Evolutionary conservation across 1,284 basidiomycete species (phyloP), one percentile per base, ranked within the genome.

Genomic region (Coniferiporia sulphurascens): DNA sequence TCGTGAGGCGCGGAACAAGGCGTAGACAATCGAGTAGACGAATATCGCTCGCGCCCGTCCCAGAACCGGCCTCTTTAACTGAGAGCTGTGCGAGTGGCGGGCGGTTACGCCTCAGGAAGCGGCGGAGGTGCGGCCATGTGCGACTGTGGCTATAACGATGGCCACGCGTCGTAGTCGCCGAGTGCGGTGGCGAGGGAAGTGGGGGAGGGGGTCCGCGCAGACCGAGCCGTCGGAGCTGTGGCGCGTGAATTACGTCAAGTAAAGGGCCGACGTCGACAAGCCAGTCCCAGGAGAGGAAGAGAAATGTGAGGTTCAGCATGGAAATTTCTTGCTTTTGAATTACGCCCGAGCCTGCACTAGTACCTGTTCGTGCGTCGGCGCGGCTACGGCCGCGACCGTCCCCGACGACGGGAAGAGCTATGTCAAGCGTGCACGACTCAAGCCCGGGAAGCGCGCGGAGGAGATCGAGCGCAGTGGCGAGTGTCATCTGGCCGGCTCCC

Each of bases 231-330:
- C 48, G 52, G 22, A 62, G 53, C 13, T 52, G 54, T n/a, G 61
- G 61, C 48, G 61, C 45, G 9, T 15, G 10, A 1, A 62, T 44
- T 17, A 59, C 34, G 34, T 62, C 61, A 3, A 62, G 52, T 17
- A 62, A 59, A 15, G 61, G 58, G 22, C 61, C 61, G 10, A 62
- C 61, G 35, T 62, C 61, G 17, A 62, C 61, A 5, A 62, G 54
- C 61, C 61, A 62, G 53, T 62, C 61, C 61, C 61, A 62, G n/a
- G 61, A 62, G 34, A 62, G 52, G 48, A 62, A 62, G 7, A 62
- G 41, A 48, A 62, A 62, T 10, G 61, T 52, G 13, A 62, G 49
- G 32, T 56, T 62, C 7, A 52, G 54, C 61, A 60, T 62, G 17
- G 13, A 15, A 6, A 62, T 52, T 49, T 62, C 61, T 22, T 17